Evolutionary conservation across 208 protist genomes (phyloP), one percentile per base, ranked within the genome.

Genomic region (Crithidia sp.): DNA sequence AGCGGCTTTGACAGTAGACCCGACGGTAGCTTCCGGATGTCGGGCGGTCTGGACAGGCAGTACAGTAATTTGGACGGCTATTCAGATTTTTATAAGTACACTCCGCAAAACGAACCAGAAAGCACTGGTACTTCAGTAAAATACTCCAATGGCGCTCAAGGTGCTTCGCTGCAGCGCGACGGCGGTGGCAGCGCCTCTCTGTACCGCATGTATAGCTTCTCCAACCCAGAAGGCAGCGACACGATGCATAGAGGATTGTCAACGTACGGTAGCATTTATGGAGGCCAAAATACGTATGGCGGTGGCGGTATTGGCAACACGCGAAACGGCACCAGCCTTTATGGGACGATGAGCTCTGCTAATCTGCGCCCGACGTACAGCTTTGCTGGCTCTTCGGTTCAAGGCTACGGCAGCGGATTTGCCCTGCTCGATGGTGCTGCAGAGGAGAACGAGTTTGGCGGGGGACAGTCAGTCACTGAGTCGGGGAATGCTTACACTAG

Each of bases 171-270:
- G 64, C 52, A 68, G 17, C 62, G 62, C 5, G 49, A 19, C 45
- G 28, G 37, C 8, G 6, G 49, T 40, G 62, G 50, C n/a, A 36
- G 49, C 62, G 45, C 10, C 7, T 67, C 62, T 3, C 28, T 67
- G 62, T 57, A 67, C 16, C 62, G 62, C 49, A 67, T 67, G 62
- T 67, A 57, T 28, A 67, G 62, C 37, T 67, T 57, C 37, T 19
- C 36, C 4, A 39, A 57, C 37, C 12, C 28, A 4, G 45, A 57
- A 9, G 57, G 57, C 49, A 37, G 49, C 13, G 49, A 14, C 16
- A 13, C 49, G 2, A 45, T 57, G 7, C 55, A 57, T 19, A 49
- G 62, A 14, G 62, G 62, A 3, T 12, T 57, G 4, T 67, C 62
- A 16, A 36, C 2, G 17, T 67, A 57, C 37, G 62, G 62, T 36